These are phyloP conservation scores for Rhynchospora pubera DNA, from an alignment of 176 grass and related monocot species.

Conservation along the genomic window DNA sequence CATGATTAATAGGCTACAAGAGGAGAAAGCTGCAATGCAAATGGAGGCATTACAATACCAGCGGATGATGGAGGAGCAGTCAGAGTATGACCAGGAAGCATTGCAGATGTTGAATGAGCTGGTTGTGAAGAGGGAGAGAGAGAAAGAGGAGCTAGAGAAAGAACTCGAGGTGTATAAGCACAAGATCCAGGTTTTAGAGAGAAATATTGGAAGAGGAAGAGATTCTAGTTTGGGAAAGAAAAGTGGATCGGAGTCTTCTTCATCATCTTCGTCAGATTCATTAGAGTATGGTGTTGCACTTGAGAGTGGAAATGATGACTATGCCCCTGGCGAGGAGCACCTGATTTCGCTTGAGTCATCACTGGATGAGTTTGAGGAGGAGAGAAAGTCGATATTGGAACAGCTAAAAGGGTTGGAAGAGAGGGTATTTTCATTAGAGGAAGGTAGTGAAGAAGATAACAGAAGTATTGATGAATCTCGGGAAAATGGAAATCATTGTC, in stretches of 20 bases:
- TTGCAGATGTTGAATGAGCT: conserved; percentile 79
- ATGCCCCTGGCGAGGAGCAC: conserved; percentile 53
- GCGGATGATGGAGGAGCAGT: conserved; percentile 95
- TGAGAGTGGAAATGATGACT: conserved; percentile 51
- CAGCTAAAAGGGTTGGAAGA: conserved; percentile 81
- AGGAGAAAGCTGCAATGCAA: conserved; percentile 99
- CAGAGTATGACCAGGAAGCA: conserved; percentile 97
- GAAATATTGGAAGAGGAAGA: conserved; percentile 41
- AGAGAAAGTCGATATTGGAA: conserved; percentile 80
- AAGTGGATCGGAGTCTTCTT: conserved; percentile 51
- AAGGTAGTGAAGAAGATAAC: conserved; percentile 42
- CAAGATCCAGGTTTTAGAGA: conserved; percentile 63
- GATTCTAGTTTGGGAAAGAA: conserved; percentile 35
- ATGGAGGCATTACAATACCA: conserved; percentile 99
- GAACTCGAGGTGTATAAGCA: conserved; percentile 52
- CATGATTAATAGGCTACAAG: conserved; percentile 98
- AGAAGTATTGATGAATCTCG: conserved; percentile 39
- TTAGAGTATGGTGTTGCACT: conserved; percentile 69
- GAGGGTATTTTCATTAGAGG: conserved; percentile 65
- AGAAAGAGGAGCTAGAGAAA: conserved; percentile 84
- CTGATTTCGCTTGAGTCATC: conserved; percentile 56
- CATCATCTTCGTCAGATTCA: conserved; percentile 78
- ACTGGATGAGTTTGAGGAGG: conserved; percentile 78
- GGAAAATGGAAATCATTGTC: conserved; percentile 37
- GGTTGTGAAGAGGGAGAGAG: conserved; percentile 86